phyloP scores from a whole-genome alignment of 345 rosid genomes.

The Eucalyptus marginata region DNA sequence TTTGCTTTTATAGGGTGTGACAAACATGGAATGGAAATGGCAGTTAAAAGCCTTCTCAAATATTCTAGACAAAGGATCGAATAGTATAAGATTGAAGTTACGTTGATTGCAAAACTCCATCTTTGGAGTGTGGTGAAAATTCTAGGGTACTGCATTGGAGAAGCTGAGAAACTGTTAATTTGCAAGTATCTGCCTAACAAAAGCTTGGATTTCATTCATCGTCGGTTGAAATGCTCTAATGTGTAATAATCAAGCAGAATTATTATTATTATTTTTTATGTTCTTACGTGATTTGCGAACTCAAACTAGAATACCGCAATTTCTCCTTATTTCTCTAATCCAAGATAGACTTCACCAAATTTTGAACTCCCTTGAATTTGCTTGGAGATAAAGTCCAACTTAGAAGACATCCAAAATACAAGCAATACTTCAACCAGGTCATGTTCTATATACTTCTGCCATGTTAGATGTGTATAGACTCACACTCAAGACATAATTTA shows the following conservation, averaged over 20 bases:
- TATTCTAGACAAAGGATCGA: conserved; percentile 3
- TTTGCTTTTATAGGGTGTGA: neutral
- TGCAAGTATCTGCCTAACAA: neutral
- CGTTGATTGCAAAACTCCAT: neutral
- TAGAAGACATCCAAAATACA: neutral
- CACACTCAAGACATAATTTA: neutral
- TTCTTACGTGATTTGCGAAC: neutral
- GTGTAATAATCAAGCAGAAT: neutral
- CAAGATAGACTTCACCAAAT: neutral
- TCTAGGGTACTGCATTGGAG: neutral
- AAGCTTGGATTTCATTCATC: neutral
- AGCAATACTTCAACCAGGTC: neutral
- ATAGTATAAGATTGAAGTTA: conserved; percentile 9
- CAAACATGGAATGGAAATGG: neutral
- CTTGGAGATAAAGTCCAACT: neutral
- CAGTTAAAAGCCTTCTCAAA: conserved; percentile 3
- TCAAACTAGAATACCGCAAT: neutral
- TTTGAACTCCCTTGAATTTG: neutral
- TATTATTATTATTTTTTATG: neutral
- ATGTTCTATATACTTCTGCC: neutral
- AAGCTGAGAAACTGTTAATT: neutral
- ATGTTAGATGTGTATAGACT: accelerated
- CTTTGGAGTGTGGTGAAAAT: neutral
- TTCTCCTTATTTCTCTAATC: neutral
- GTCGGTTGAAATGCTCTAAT: neutral